Evolutionary conservation across 2,329 filamentous ascomycete species (phyloP).

Genomic region (Hypomyces rosellus): DNA sequence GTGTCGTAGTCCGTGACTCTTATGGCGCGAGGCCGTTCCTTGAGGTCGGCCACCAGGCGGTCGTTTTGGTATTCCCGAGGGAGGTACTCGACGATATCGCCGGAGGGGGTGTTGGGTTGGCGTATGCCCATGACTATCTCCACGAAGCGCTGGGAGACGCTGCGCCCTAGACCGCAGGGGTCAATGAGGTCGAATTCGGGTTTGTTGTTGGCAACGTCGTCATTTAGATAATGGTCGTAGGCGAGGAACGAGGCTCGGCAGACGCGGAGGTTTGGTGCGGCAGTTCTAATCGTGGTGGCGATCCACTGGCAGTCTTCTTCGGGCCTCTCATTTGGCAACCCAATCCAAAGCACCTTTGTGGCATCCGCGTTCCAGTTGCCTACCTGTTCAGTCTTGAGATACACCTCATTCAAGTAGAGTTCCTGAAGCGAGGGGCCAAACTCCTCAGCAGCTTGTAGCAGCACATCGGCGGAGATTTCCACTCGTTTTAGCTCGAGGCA

Average conservation of each 20-base stretch:
- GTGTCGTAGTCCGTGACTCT: slow-evolving; percentile 29
- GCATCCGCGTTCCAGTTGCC: slow-evolving; percentile 26
- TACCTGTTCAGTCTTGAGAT: slow-evolving; percentile 36
- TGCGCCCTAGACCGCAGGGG: slow-evolving; percentile 34
- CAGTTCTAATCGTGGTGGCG: slow-evolving; percentile 34
- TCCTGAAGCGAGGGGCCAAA: slow-evolving; percentile 36
- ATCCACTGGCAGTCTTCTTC: slow-evolving; percentile 33
- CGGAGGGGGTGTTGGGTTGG: slow-evolving; percentile 29
- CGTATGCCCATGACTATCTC: slow-evolving; percentile 36
- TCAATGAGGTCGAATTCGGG: slow-evolving; percentile 36
- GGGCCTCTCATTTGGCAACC: slow-evolving; percentile 37
- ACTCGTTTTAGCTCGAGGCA: slow-evolving; percentile 39
- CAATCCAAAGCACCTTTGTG: slow-evolving; percentile 37
- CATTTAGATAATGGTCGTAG: slow-evolving; percentile 35
- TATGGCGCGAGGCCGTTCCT: slow-evolving; percentile 18
- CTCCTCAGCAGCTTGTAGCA: slow-evolving; percentile 28
- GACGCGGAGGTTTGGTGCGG: slow-evolving; percentile 29
- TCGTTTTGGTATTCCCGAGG: slow-evolving; percentile 23
- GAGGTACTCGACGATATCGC: slow-evolving; percentile 29
- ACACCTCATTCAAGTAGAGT: slow-evolving; percentile 40
- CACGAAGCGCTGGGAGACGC: slow-evolving; percentile 40
- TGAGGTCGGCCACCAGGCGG: slow-evolving; percentile 18
- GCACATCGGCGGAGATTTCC: slow-evolving; percentile 30
- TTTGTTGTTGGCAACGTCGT: slow-evolving; percentile 21
- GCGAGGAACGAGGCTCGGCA: slow-evolving; percentile 39